phyloP scores from a whole-genome alignment of 768 basidiomycete species.

The Pleurotus pulmonarius region DNA sequence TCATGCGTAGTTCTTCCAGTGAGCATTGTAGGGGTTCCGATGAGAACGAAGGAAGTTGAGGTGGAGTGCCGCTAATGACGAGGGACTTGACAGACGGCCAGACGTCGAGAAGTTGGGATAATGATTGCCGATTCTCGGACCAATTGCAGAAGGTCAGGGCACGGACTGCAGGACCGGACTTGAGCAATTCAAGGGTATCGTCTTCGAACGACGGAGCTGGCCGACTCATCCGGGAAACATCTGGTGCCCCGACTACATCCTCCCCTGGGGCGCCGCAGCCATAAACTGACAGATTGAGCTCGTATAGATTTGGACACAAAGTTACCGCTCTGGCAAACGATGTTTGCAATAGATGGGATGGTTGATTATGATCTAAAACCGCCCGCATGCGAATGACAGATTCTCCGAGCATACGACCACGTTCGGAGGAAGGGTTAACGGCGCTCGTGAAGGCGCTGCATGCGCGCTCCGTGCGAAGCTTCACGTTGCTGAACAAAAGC shows the following conservation, averaged over 20 bases:
- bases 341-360: constrained; percentile 46
- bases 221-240: constrained; percentile 43
- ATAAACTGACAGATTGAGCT: constrained; percentile 56
- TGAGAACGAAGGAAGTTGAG: constrained; percentile 41
- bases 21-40: constrained; percentile 42
- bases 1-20: constrained; percentile 54
- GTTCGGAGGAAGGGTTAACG: constrained; percentile 40
- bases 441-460: constrained; percentile 53
- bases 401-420: constrained; percentile 47
- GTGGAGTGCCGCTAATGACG: constrained; percentile 55
- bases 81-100: constrained; percentile 59
- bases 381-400: constrained; percentile 52
- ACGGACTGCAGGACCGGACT: constrained; percentile 48
- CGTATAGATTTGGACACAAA: constrained; percentile 55
- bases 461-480: constrained; percentile 48
- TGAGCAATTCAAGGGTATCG: constrained; percentile 46
- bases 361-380: constrained; percentile 67
- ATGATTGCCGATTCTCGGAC: constrained; percentile 55
- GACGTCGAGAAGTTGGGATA: constrained; percentile 59
- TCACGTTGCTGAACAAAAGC: constrained; percentile 57
- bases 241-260: constrained; percentile 45
- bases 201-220: constrained; percentile 54
- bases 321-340: constrained; percentile 58
- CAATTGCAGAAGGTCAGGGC: constrained; percentile 66
- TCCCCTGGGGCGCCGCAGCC: constrained; percentile 49